A percentile compares a stretch with the other conserved stretches of the same genome.
phyloP scores from a whole-genome alignment of 805 yeast genomes.

The Myxozyma sirexii region DNA sequence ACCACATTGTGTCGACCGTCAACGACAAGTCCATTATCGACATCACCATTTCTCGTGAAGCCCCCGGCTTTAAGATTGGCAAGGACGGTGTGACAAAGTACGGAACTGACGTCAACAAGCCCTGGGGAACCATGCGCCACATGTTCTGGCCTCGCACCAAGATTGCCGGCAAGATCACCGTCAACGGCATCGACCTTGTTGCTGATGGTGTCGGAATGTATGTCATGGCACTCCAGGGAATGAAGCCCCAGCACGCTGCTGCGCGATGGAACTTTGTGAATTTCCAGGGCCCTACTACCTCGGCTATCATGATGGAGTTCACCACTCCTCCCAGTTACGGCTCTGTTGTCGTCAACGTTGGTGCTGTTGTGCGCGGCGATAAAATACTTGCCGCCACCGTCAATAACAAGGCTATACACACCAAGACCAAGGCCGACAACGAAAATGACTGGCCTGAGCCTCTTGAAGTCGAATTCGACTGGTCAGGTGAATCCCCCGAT shows the following conservation, averaged over 20 bases:
- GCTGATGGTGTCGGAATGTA: constrained; percentile 63
- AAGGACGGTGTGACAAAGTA: constrained; percentile 81
- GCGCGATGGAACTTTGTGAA: constrained; percentile 93
- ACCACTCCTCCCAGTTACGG: constrained; percentile 92
- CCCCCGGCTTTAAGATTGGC: constrained; percentile 88
- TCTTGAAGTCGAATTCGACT: constrained; percentile 59
- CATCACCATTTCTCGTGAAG: constrained; percentile 59
- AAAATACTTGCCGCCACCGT: constrained; percentile 67
- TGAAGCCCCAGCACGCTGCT: constrained; percentile 99
- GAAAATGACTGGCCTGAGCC: constrained; percentile 95
- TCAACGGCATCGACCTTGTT: constrained; percentile 46
- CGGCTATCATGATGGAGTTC: constrained; percentile 91
- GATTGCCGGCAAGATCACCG: constrained; percentile 64
- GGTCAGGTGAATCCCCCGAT: constrained; percentile 55
- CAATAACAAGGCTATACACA: constrained; percentile 65
- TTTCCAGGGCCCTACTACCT: constrained; percentile 73
- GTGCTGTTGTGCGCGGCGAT: constrained; percentile 66
- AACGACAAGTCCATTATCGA: constrained; percentile 72
- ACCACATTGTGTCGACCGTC: constrained; percentile 61
- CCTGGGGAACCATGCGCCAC: constrained; percentile 98
- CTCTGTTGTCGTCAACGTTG: constrained; percentile 75
- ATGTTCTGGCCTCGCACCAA: constrained; percentile 91
- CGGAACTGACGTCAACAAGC: constrained; percentile 79
- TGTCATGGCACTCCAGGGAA: constrained; percentile 96
- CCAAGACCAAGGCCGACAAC: constrained; percentile 56